Conservation (phyloP, 352 stramenopile genomes). For the Globisporangium abappressorium region DNA sequence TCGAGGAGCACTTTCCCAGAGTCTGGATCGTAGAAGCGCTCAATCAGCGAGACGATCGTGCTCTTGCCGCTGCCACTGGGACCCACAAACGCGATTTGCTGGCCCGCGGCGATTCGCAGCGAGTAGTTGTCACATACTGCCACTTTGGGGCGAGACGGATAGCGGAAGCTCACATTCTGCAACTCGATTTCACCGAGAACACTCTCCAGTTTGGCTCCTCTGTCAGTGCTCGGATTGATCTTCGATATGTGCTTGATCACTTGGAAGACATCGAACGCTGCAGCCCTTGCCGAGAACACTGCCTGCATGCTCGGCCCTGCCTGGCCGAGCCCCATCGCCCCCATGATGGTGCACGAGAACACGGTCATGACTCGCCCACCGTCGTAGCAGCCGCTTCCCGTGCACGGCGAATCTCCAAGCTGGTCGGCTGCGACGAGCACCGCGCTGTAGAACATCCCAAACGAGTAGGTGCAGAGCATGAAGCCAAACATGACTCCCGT, state of each 20-base stretch:
- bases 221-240: slow-evolving; percentile 37
- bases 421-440: slow-evolving; percentile 26
- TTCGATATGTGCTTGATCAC: slow-evolving; percentile 44
- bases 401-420: slow-evolving; percentile 26
- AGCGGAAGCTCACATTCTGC: slow-evolving; percentile 51
- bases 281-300: slow-evolving; percentile 28
- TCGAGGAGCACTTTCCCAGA: slow-evolving; percentile 38
- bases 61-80: slow-evolving; percentile 50
- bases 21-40: slow-evolving; percentile 73
- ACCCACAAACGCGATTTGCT: slow-evolving; percentile 44
- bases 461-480: slow-evolving; percentile 40
- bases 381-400: slow-evolving; percentile 33
- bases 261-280: slow-evolving; percentile 47
- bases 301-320: slow-evolving; percentile 38
- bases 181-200: slow-evolving; percentile 24
- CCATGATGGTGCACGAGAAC: slow-evolving; percentile 41
- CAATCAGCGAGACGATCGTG: slow-evolving; percentile 40
- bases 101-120: slow-evolving; percentile 29
- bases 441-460: slow-evolving; percentile 54
- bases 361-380: slow-evolving; percentile 41
- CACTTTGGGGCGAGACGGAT: slow-evolving; percentile 32
- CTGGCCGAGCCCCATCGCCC: slow-evolving; percentile 38
- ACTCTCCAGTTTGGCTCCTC: slow-evolving; percentile 23
- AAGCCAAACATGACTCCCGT: slow-evolving; percentile 39
- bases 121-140: slow-evolving; percentile 32